These are phyloP conservation scores for Elsinoe perseae DNA, from an alignment of 2,329 filamentous ascomycete genomes.

Conservation along the genomic window DNA sequence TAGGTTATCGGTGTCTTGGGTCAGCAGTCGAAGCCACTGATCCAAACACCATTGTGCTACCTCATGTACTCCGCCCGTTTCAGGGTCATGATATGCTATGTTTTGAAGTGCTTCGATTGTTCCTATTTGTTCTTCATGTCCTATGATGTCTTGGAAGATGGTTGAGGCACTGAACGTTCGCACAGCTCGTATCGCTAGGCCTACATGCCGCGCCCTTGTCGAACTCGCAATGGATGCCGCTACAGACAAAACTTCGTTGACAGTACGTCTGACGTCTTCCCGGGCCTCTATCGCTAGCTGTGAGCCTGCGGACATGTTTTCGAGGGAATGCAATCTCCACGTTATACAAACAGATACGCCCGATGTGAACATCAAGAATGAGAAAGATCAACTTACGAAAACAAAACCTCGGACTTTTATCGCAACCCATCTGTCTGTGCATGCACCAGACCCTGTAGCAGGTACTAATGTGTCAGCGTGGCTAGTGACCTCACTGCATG, in stretches of 20 bases:
- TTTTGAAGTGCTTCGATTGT: constrained; percentile 40
- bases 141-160: not conserved
- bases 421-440: not conserved
- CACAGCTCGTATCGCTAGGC: not conserved
- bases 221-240: not conserved
- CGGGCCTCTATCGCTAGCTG: not conserved
- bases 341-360: no score
- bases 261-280: not conserved
- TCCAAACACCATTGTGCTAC: constrained; percentile 44
- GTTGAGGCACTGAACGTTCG: not conserved
- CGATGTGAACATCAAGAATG: no score
- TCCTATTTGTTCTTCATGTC: not conserved
- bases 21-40: constrained; percentile 40
- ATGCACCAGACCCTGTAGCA: not conserved
- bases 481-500: not conserved
- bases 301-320: not conserved
- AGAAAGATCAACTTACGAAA: not conserved
- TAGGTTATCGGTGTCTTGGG: constrained; percentile 38
- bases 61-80: constrained; percentile 39
- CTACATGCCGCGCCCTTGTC: not conserved
- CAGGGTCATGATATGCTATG: constrained; percentile 44
- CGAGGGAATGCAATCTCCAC: no score
- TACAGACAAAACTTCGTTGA: not conserved
- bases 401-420: not conserved
- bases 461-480: not conserved